Conservation (phyloP, 2,329 filamentous ascomycete species). For the Colletotrichum filicis region DNA sequence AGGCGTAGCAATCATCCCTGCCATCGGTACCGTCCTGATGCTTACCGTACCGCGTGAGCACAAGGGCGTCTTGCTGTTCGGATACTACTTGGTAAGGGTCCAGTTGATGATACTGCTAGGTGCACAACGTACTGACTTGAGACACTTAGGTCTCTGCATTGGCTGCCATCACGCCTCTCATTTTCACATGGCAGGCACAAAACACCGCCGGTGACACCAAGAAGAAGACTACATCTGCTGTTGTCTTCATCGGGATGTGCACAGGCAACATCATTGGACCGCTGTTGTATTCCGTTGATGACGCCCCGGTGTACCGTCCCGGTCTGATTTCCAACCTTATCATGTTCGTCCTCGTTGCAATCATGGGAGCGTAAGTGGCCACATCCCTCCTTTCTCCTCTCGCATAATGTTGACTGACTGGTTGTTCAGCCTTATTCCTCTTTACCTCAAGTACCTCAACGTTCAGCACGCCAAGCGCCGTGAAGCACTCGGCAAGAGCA, state of each 20-base stretch:
- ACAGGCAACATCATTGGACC: constrained; percentile 76
- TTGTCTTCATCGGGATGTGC: constrained; percentile 73
- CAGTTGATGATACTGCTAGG: neutral
- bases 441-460: constrained; percentile 65
- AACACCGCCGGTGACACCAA: constrained; percentile 78
- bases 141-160: constrained; percentile 24
- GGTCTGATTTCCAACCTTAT: constrained; percentile 70
- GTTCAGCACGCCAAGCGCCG: constrained; percentile 63
- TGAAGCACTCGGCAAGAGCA: constrained; percentile 66
- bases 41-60: constrained; percentile 57
- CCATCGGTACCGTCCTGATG: constrained; percentile 57
- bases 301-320: constrained; percentile 65
- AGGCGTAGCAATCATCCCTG: constrained; percentile 48
- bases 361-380: constrained; percentile 46
- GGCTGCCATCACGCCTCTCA: constrained; percentile 59
- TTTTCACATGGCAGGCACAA: constrained; percentile 70
- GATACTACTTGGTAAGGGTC: constrained; percentile 58
- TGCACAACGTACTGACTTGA: neutral
- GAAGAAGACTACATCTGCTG: constrained; percentile 72
- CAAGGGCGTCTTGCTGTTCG: constrained; percentile 60
- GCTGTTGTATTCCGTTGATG: constrained; percentile 69
- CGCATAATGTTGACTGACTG: neutral
- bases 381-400: rapidly evolving
- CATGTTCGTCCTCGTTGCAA: constrained; percentile 69
- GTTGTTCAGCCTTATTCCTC: constrained; percentile 40